phyloP scores from a whole-genome alignment of 179 eudicot species.

The Vitellaria paradoxa region DNA sequence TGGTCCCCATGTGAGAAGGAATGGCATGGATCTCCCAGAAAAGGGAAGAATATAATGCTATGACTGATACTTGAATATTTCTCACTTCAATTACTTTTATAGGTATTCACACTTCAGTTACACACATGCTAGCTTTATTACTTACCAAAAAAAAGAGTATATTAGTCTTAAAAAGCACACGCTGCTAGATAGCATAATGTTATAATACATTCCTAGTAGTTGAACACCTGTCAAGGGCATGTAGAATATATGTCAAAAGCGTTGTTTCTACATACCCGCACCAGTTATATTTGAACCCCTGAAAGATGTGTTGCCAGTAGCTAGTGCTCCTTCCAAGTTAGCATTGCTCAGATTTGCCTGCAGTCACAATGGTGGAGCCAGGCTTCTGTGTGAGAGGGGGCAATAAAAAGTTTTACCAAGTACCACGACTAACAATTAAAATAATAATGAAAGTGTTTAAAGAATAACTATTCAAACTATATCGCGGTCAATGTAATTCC shows the following conservation, averaged over 20 bases:
- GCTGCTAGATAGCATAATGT: background rate
- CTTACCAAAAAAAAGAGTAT: background rate
- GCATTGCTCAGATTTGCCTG: conserved; percentile 88
- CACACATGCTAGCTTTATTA: background rate
- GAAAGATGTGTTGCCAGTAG: conserved; percentile 90
- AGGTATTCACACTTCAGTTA: background rate
- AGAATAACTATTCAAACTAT: too few relatives aligned
- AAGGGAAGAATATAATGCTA: background rate
- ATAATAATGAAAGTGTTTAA: too few relatives aligned
- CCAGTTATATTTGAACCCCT: conserved; percentile 80
- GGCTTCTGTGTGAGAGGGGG: too few relatives aligned
- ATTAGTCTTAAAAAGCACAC: background rate
- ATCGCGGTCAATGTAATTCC: too few relatives aligned
- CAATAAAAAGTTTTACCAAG: too few relatives aligned
- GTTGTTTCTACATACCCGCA: conserved; percentile 53
- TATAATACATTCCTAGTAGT: background rate
- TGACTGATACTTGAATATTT: too few relatives aligned
- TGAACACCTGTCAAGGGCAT: background rate
- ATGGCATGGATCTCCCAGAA: background rate
- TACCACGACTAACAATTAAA: too few relatives aligned
- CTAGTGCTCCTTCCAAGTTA: conserved; percentile 87
- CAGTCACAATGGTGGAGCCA: background rate
- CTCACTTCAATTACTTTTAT: background rate
- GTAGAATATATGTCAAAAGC: background rate
- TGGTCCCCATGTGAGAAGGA: background rate